phyloP scores from a whole-genome alignment of 2,329 filamentous ascomycete species.

The Diaporthe helianthi region DNA sequence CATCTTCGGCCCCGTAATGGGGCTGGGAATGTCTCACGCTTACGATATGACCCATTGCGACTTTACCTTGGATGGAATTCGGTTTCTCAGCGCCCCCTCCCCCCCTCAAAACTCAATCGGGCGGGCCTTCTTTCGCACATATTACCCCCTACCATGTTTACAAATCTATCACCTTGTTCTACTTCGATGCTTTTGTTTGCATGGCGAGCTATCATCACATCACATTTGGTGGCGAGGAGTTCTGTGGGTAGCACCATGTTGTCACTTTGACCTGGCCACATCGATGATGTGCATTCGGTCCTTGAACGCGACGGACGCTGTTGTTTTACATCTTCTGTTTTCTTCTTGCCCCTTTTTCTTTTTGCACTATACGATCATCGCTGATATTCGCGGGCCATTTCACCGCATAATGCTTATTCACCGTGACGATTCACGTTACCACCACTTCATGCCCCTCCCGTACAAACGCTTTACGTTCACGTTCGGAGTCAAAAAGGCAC shows the following conservation, averaged over 20 bases:
- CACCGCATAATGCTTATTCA: constrained; percentile 23
- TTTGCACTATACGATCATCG: constrained; percentile 3
- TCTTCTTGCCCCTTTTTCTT: neutral
- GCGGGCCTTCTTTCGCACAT: constrained; percentile 29
- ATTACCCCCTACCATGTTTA: constrained; percentile 25
- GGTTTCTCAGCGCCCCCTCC: neutral
- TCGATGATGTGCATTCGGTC: constrained; percentile 23
- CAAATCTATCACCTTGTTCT: neutral
- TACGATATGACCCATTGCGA: constrained; percentile 27
- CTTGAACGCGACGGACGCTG: constrained; percentile 9
- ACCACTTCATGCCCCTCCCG: neutral
- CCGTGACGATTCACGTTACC: neutral
- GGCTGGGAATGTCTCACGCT: constrained; percentile 2
- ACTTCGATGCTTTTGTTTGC: constrained; percentile 17
- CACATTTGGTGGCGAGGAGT: constrained; percentile 31
- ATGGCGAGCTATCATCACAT: constrained; percentile 26
- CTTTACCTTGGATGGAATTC: constrained; percentile 8
- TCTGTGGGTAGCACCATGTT: constrained; percentile 24
- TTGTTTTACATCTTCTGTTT: neutral
- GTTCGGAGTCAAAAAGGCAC: neutral
- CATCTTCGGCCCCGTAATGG: neutral
- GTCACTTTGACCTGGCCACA: constrained; percentile 11
- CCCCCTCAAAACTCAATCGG: too few relatives aligned
- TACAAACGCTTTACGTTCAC: constrained; percentile 6
- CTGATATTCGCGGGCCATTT: neutral